Conservation (phyloP, 2,329 filamentous ascomycete genomes). For the Cephalotrichum gorgonifer region DNA sequence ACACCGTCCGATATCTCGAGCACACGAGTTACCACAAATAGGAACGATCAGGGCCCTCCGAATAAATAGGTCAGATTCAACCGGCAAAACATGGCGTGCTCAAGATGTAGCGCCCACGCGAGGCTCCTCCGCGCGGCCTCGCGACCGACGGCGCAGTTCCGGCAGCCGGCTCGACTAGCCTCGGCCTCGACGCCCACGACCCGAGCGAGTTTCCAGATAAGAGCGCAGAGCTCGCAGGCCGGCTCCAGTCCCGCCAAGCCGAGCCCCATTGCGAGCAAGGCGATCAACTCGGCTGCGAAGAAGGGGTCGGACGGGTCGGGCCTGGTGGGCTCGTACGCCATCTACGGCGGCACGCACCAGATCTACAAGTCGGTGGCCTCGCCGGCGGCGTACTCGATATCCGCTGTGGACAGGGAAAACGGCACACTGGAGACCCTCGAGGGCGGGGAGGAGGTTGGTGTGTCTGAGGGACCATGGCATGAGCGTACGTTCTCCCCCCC, state of each 20-base stretch:
- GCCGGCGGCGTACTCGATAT: constrained; percentile 68
- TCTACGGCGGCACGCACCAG: constrained; percentile 3
- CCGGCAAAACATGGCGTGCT: neutral
- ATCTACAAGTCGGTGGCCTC: neutral
- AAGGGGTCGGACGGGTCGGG: neutral
- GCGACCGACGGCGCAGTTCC: neutral
- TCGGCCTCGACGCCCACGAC: no score
- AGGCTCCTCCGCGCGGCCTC: neutral
- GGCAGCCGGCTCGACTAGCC: neutral
- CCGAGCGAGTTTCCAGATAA: neutral
- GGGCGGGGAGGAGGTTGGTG: constrained; percentile 74
- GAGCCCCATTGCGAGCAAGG: neutral
- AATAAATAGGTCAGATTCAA: no score
- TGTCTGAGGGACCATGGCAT: constrained; percentile 71
- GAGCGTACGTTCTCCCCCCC: constrained; percentile 45
- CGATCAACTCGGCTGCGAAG: neutral
- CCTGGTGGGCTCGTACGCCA: constrained; percentile 3
- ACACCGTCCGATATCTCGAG: neutral
- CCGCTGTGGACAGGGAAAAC: constrained; percentile 54
- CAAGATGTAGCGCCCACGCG: constrained; percentile 2
- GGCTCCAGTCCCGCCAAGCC: neutral
- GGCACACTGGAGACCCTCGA: constrained; percentile 59
- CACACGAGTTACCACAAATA: neutral
- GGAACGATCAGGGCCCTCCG: no score
- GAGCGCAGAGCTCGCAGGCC: neutral